These are phyloP conservation scores for Solanum okadae DNA, from an alignment of 257 asterid genomes.

Conservation along the genomic window DNA sequence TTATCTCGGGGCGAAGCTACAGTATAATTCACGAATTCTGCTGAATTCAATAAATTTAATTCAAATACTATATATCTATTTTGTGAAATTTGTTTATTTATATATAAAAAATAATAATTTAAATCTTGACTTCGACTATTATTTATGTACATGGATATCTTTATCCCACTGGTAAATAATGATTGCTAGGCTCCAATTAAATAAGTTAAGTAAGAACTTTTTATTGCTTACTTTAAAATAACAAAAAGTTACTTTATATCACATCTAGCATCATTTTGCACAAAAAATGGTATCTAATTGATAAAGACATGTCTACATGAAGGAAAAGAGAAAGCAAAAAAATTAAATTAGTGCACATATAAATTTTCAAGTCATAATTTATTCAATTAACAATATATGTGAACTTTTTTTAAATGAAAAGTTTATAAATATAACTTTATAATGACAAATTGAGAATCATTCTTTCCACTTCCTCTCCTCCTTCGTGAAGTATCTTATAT, in stretches of 20 bases:
- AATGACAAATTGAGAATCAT: conserved; percentile 1
- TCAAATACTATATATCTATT: background rate
- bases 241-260: conserved; percentile 10
- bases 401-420: background rate
- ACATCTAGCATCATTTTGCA: conserved; percentile 11
- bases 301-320: conserved; percentile 6
- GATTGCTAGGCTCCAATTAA: conserved; percentile 19
- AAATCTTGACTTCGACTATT: background rate
- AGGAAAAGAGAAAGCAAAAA: background rate
- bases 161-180: background rate
- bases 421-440: background rate
- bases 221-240: conserved; percentile 10
- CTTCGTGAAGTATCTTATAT: background rate
- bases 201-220: conserved; percentile 19
- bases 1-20: background rate
- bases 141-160: background rate
- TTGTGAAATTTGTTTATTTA: background rate
- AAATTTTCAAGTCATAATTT: background rate
- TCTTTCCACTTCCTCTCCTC: conserved; percentile 8
- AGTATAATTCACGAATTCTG: background rate
- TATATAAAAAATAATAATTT: background rate
- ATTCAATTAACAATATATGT: background rate
- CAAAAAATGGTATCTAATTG: conserved; percentile 3
- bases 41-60: background rate
- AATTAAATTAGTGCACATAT: background rate